Conservation (phyloP, 2,329 filamentous ascomycete species). For the Xylariaceae sp. region DNA sequence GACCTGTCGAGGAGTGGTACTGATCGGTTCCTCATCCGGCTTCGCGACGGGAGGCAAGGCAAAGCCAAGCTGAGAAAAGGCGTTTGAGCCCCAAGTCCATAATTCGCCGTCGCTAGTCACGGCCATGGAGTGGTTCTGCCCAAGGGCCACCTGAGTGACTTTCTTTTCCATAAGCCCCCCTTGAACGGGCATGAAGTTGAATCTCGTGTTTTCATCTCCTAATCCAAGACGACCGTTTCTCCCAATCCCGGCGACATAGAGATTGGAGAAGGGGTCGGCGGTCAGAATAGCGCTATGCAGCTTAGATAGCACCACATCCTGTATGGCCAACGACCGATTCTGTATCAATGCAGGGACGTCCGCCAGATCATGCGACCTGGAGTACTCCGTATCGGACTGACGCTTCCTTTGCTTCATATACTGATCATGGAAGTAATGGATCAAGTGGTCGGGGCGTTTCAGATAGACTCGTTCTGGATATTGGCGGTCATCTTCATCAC, state of each 20-base stretch:
- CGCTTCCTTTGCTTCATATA: conserved; percentile 43
- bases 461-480: conserved; percentile 79
- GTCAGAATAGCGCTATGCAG: conserved; percentile 86
- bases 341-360: conserved; percentile 67
- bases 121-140: conserved; percentile 85
- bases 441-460: conserved; percentile 67
- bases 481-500: conserved; percentile 92
- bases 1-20: conserved; percentile 74
- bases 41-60: conserved; percentile 57
- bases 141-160: conserved; percentile 70
- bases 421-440: conserved; percentile 66
- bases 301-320: conserved; percentile 83
- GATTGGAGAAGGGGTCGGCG: conserved; percentile 76
- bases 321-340: conserved; percentile 65
- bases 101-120: conserved; percentile 81
- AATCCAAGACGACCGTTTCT: conserved; percentile 82
- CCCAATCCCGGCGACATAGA: conserved; percentile 89
- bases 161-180: conserved; percentile 67
- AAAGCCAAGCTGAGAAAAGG: conserved; percentile 80
- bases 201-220: conserved; percentile 83
- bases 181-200: conserved; percentile 76
- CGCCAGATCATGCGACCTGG: conserved; percentile 23
- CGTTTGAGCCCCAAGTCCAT: conserved; percentile 91
- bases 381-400: conserved; percentile 19
- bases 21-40: conserved; percentile 77